Conservation (phyloP, 352 stramenopile species). For the Pythium dissotocum region DNA sequence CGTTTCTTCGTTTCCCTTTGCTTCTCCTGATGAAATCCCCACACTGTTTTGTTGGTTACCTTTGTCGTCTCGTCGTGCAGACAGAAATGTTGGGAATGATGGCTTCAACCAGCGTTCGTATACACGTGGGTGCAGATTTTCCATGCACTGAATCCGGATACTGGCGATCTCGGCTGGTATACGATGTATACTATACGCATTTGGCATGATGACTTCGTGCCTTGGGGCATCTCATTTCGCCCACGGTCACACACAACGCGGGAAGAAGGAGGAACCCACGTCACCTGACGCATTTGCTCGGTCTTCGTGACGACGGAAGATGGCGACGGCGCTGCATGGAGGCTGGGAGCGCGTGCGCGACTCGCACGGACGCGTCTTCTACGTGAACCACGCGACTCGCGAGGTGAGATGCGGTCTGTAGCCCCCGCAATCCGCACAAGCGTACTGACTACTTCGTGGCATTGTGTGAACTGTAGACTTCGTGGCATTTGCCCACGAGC, state of each 20-base stretch:
- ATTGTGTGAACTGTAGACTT: conserved; percentile 47
- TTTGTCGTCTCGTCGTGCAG: conserved; percentile 9
- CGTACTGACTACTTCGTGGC: not conserved
- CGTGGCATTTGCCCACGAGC: conserved; percentile 71
- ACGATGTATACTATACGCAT: not conserved
- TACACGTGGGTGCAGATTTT: not conserved
- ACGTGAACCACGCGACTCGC: conserved; percentile 80
- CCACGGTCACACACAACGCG: not conserved
- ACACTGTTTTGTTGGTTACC: not conserved
- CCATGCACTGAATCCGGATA: not conserved
- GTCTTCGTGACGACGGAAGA: conserved; percentile 4
- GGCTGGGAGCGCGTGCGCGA: conserved; percentile 82
- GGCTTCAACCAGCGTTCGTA: not conserved
- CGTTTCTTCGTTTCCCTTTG: conserved; percentile 5
- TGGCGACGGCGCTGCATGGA: conserved; percentile 25
- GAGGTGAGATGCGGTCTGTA: conserved; percentile 47
- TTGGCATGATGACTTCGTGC: not conserved
- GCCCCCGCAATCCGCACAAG: not conserved
- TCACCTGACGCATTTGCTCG: not conserved
- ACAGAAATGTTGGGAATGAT: not conserved
- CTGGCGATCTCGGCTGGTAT: not conserved
- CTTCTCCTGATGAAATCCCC: not conserved
- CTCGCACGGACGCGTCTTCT: conserved; percentile 83
- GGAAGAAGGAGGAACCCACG: not conserved
- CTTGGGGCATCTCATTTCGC: not conserved